phyloP scores from a whole-genome alignment of 176 grass and related monocot genomes.

The Echinochloa phyllopogon region DNA sequence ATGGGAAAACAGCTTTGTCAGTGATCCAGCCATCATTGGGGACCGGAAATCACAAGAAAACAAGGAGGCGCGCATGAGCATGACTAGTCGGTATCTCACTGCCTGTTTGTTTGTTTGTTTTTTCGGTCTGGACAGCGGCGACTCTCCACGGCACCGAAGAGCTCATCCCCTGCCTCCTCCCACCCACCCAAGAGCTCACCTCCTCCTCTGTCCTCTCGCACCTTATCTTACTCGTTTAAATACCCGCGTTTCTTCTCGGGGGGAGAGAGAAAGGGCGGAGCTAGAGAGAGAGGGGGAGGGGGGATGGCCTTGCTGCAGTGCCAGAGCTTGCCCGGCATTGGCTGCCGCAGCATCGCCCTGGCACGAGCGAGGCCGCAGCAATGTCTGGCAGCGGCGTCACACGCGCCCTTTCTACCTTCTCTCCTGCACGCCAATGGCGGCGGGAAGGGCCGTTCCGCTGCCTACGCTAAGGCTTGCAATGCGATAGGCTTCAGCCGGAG shows the following conservation, averaged over 20 bases:
- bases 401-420: slow-evolving; percentile 19
- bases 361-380: slow-evolving; percentile 23
- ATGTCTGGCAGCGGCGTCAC: slow-evolving; percentile 46
- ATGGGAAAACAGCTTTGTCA: neutral
- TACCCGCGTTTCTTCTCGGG: slow-evolving; percentile 35
- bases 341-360: slow-evolving; percentile 42
- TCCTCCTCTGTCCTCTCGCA: slow-evolving; percentile 39
- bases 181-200: slow-evolving; percentile 34
- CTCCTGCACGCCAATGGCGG: slow-evolving; percentile 39
- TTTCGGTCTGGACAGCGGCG: slow-evolving; percentile 2
- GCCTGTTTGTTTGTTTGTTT: neutral
- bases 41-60: slow-evolving; percentile 37
- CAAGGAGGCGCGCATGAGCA: slow-evolving; percentile 33
- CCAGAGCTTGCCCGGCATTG: slow-evolving; percentile 53
- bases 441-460: neutral
- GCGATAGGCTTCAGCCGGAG: slow-evolving; percentile 16
- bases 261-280: neutral
- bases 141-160: slow-evolving; percentile 48
- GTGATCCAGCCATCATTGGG: neutral
- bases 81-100: slow-evolving; percentile 4
- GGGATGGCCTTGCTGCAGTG: slow-evolving; percentile 53
- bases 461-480: neutral
- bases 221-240: slow-evolving; percentile 56
- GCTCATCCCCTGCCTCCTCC: slow-evolving; percentile 32
- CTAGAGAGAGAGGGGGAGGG: neutral